Evolutionary conservation across 140 eudicot genomes (phyloP).

Genomic region (Senecio squalidus): DNA sequence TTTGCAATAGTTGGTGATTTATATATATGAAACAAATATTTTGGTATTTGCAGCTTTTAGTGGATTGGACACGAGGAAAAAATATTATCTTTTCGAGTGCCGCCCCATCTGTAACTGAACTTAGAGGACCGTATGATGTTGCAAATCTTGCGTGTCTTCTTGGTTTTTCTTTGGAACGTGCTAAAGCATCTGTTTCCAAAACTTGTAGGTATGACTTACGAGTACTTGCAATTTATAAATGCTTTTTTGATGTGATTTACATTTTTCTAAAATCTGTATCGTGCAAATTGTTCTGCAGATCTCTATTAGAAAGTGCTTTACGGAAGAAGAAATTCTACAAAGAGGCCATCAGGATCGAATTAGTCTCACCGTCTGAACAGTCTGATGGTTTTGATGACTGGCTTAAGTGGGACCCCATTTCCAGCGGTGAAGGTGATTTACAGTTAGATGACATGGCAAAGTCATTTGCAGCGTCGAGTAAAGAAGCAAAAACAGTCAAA

Average conservation of each 20-base stretch:
- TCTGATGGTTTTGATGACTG: slow-evolving; percentile 47
- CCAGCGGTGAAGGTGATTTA: slow-evolving; percentile 91
- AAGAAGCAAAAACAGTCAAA: slow-evolving; percentile 37
- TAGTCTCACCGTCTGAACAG: slow-evolving; percentile 38
- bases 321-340: slow-evolving; percentile 68
- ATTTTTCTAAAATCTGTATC: not conserved
- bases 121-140: slow-evolving; percentile 94
- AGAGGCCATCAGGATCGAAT: slow-evolving; percentile 72
- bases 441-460: slow-evolving; percentile 77
- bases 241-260: not conserved
- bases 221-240: not conserved
- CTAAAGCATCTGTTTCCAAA: slow-evolving; percentile 84
- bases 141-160: slow-evolving; percentile 69
- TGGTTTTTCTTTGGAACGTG: slow-evolving; percentile 71
- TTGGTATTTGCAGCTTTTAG: slow-evolving; percentile 57
- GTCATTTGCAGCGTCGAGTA: slow-evolving; percentile 40
- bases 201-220: slow-evolving; percentile 65
- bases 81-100: slow-evolving; percentile 70
- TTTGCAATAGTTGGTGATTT: not conserved
- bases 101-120: slow-evolving; percentile 70
- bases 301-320: slow-evolving; percentile 57
- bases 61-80: slow-evolving; percentile 91
- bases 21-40: not conserved
- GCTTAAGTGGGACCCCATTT: slow-evolving; percentile 94
- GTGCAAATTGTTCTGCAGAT: slow-evolving; percentile 36